Base-by-base conservation (phyloP, 768 basidiomycete genomes). In the Mycena vitilis region DNA sequence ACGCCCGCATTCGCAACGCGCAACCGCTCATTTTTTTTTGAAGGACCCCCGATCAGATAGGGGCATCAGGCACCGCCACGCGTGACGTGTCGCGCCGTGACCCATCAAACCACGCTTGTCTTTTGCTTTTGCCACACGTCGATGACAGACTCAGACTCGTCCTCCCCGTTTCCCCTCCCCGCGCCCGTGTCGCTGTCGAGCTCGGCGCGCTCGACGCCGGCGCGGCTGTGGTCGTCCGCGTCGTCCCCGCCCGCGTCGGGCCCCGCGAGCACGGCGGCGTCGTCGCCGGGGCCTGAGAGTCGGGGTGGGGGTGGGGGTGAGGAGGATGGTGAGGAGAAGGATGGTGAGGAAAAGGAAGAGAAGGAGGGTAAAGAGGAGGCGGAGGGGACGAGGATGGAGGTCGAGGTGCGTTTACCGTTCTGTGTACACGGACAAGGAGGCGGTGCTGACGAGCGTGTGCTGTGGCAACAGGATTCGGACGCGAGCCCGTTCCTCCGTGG, bases 321-420 rank as follows among this genome's bases (percentile, higher is more conserved):
- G 30, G 30, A 30, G 30, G 47, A 61, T 11, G 38, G 16, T 23
- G 57, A 18, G 11, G 49, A 25, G 60, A 48, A 45, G 5, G 49
- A 40, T 40, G 15, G n/a, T 30, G 30, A 30, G 10, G 40, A 40
- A 9, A 15, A 9, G 15, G 40, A 40, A 2, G 40, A 40, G 40
- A n/a, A n/a, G n/a, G n/a, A n/a, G n/a, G n/a, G n/a, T n/a, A n/a
- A n/a, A n/a, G n/a, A n/a, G n/a, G n/a, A n/a, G n/a, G n/a, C n/a
- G n/a, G n/a, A n/a, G n/a, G n/a, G n/a, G n/a, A n/a, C n/a, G n/a
- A 9, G 15, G 40, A 40, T 40, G 40, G 11, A 11, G 2, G 11
- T 40, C 40, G 15, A 45, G 62, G 62, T 77, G 72, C 37, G 77
- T 34, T 13, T 30, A n/a, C n/a, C n/a, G n/a, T 20, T 2, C 3